Base-by-base conservation (phyloP, 768 basidiomycete genomes). In the Paxillus involutus region DNA sequence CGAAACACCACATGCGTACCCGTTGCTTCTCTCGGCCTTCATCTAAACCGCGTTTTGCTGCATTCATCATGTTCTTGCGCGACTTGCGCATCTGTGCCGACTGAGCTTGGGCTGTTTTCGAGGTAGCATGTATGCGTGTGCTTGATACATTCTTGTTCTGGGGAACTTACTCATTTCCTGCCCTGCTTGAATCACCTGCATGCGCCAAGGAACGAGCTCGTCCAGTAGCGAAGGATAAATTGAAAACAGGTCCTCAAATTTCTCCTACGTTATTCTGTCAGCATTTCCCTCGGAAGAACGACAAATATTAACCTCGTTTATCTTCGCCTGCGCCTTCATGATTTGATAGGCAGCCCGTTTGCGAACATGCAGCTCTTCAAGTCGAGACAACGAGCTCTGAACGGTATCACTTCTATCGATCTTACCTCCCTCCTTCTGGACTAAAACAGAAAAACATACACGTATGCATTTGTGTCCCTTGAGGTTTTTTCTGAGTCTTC, bases 21-120 rank as follows among this genome's bases (percentile, higher is more conserved):
- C 70, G 68, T 49, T 77, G 77, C 29, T 64, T 68, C 54, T 77
- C 76, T 44, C 74, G 59, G 29, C 66, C 67, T 41, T 76, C 70
- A 19, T 76, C 72, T 4, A 75, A 67, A 29, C 60, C 65, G 4
- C 53, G 51, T 52, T 71, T 71, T 32, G 72, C 70, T 39, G 62
- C 59, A 47, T 64, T 62, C 55, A 77, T 63, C 7, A 75, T 56
- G 17, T 65, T 61, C 49, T 63, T 64, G 46, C 77, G 70, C 5
- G 72, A 75, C 32, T 61, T 65, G 30, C 64, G 67, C 55, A 70
- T 71, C 16, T 58, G 74, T 16, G 44, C 43, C 13, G 63, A 54
- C 26, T 75, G 75, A 10, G 51, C 37, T 60, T 71, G 66, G 21
- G 67, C 76, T 77, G 32, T 51, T 55, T 6, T 4, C 48, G n/a